A percentile compares a stretch with the other conserved stretches of the same genome.
These are phyloP conservation scores for Stygiomarasmius scandens DNA, from an alignment of 1,284 basidiomycete genomes.

Conservation along the genomic window DNA sequence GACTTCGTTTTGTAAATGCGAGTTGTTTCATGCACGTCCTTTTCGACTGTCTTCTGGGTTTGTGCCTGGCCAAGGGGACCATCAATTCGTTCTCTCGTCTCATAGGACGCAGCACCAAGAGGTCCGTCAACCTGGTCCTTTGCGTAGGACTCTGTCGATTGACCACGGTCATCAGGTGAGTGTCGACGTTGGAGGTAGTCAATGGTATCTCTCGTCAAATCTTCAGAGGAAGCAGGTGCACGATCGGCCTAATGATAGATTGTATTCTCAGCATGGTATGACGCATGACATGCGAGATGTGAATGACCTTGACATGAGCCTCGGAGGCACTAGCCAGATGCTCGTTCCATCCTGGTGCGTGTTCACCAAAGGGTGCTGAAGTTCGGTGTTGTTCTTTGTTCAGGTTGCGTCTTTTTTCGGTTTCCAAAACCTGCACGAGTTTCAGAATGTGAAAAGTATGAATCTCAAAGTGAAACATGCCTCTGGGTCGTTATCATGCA, in stretches of 20 bases:
- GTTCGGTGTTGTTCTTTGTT: constrained; percentile 50
- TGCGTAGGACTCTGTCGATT: constrained; percentile 34
- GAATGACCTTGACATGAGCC: constrained; percentile 66
- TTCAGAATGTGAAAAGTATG: background rate
- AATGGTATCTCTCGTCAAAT: constrained; percentile 40
- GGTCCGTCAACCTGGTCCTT: constrained; percentile 33
- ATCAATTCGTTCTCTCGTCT: constrained; percentile 23
- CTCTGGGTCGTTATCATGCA: constrained; percentile 65
- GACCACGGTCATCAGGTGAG: constrained; percentile 29
- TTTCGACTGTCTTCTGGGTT: constrained; percentile 12
- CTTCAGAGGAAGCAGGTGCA: constrained; percentile 23
- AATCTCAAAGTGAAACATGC: constrained; percentile 32
- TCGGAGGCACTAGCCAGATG: constrained; percentile 67
- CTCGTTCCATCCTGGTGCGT: constrained; percentile 80
- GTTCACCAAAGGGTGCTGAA: constrained; percentile 47
- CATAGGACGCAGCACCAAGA: constrained; percentile 4
- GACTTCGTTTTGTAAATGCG: constrained; percentile 14
- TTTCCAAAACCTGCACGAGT: constrained; percentile 47
- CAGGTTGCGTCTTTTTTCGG: constrained; percentile 60
- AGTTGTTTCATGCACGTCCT: constrained; percentile 21
- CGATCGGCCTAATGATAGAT: constrained; percentile 40
- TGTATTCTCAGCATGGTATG: background rate
- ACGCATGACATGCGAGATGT: background rate
- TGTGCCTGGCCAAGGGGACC: constrained; percentile 37
- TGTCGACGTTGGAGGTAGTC: constrained; percentile 40